Conservation (phyloP, 495 filamentous ascomycete genomes). For the Xylaria intraflava region DNA sequence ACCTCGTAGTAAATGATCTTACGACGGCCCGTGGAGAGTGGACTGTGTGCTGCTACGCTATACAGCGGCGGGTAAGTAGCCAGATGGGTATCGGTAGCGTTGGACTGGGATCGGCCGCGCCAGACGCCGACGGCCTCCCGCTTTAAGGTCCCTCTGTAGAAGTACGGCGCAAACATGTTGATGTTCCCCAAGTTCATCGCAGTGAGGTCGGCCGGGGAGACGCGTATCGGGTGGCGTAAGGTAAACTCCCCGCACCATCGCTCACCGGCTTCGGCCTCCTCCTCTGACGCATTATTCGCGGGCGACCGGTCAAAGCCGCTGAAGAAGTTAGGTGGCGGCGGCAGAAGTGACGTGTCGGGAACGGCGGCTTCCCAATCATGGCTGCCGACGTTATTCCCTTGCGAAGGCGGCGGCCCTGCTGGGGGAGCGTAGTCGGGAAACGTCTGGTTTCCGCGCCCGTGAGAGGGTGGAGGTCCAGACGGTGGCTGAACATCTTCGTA, state of each 20-base stretch:
- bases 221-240: conserved; percentile 51
- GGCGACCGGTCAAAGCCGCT: conserved; percentile 56
- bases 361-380: conserved; percentile 77
- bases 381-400: conserved; percentile 33
- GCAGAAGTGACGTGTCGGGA: conserved; percentile 72
- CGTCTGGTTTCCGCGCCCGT: not conserved
- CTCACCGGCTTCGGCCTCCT: conserved; percentile 65
- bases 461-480: conserved; percentile 15
- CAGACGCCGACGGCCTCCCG: conserved; percentile 39
- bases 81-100: conserved; percentile 48
- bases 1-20: conserved; percentile 80
- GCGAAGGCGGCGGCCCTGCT: conserved; percentile 28
- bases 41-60: conserved; percentile 60
- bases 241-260: conserved; percentile 62
- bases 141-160: conserved; percentile 26
- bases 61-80: conserved; percentile 71
- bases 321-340: conserved; percentile 69
- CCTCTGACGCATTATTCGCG: conserved; percentile 64
- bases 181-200: conserved; percentile 29
- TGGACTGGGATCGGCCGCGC: conserved; percentile 26
- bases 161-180: conserved; percentile 28
- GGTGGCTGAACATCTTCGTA: conserved; percentile 11
- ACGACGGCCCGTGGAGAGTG: conserved; percentile 44
- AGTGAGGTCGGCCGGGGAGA: conserved; percentile 32
- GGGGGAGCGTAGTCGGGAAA: conserved; percentile 23